Conservation (phyloP, 371 early-diverging fungal genomes). For the Mucor circinelloides region DNA sequence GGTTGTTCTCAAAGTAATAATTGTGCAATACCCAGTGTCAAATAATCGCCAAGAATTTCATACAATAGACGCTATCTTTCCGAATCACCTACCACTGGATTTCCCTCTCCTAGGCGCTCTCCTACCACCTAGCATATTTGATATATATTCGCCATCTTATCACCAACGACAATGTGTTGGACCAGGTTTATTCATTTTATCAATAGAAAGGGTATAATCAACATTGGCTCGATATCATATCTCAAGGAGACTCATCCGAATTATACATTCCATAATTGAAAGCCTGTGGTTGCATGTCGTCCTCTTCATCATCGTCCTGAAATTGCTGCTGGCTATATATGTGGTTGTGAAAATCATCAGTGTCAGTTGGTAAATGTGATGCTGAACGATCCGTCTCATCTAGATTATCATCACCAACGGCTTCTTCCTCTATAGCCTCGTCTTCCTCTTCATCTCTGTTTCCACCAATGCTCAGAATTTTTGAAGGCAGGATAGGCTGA, state of each 20-base stretch:
- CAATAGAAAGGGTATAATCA: background rate
- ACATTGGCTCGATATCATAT: background rate
- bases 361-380: background rate
- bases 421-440: background rate
- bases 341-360: background rate
- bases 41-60: no score
- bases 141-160: no score
- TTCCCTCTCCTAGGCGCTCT: no score
- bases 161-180: no score
- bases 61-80: no score
- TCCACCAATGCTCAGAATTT: background rate
- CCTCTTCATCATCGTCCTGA: background rate
- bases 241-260: background rate
- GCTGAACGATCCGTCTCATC: background rate
- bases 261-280: background rate
- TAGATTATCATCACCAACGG: background rate
- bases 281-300: background rate
- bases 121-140: no score
- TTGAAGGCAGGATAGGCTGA: background rate
- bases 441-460: background rate
- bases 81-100: no score
- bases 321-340: background rate
- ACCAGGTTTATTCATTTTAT: background rate
- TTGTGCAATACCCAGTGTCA: no score
- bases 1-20: no score